phyloP scores from a whole-genome alignment of 176 grass and related monocot genomes.

The Triticum aestivum region IWGSC_CS_RefSeq_v2.1 NC_057813.1:762582245-762582744 shows the following conservation, averaged over 20 bases:
- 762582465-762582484: not conserved
- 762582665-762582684: slow-evolving; percentile 13
- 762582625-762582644: slow-evolving; percentile 23
- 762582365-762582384: slow-evolving; percentile 15
- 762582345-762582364: slow-evolving; percentile 4
- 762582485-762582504: not conserved
- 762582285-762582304: slow-evolving; percentile 96
- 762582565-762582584: slow-evolving; percentile 79
- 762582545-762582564: slow-evolving; percentile 73
- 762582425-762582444: not conserved
- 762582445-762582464: not conserved
- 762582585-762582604: slow-evolving; percentile 92
- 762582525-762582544: slow-evolving; percentile 68
- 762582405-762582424: slow-evolving; percentile 1
- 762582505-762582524: slow-evolving; percentile 14
- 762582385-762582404: slow-evolving; percentile 1
- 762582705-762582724: slow-evolving; percentile 81
- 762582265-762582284: slow-evolving; percentile 64
- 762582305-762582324: slow-evolving; percentile 60
- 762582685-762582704: not conserved
- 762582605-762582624: slow-evolving; percentile 82
- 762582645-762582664: slow-evolving; percentile 2
- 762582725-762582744: slow-evolving; percentile 64
- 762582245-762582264: slow-evolving; percentile 90
- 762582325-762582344: slow-evolving; percentile 23